Evolutionary conservation across 2,329 filamentous ascomycete species (phyloP).

Genomic region (Neoscytalidium dimidiatum): DNA sequence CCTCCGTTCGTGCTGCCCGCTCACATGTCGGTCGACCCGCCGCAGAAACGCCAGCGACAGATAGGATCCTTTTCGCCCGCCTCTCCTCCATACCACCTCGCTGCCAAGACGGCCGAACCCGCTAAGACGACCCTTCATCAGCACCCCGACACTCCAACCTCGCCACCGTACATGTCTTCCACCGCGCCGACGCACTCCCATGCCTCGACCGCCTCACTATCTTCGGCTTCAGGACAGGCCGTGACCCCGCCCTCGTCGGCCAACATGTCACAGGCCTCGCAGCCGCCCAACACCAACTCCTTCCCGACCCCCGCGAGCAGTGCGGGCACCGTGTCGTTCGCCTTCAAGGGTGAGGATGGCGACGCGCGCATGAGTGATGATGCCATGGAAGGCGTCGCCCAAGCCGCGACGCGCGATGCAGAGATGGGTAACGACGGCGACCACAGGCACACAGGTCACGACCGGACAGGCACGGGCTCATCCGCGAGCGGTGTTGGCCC

Average conservation of each 20-base stretch:
- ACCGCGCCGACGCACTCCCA: constrained; percentile 38
- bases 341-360: constrained; percentile 42
- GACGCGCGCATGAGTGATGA: constrained; percentile 46
- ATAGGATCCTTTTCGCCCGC: constrained; percentile 48
- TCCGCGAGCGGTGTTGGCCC: constrained; percentile 24
- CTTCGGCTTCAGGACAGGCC: constrained; percentile 31
- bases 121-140: constrained; percentile 41
- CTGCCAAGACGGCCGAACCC: constrained; percentile 36
- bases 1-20: constrained; percentile 18
- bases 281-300: constrained; percentile 32
- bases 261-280: constrained; percentile 37
- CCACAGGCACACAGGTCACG: constrained; percentile 49
- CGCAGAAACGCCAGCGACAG: constrained; percentile 41
- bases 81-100: constrained; percentile 43
- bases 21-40: constrained; percentile 24
- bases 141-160: constrained; percentile 51
- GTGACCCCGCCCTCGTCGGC: constrained; percentile 48
- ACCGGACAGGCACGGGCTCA: constrained; percentile 41
- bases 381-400: constrained; percentile 6
- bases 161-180: constrained; percentile 50
- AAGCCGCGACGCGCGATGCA: constrained; percentile 25
- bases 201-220: constrained; percentile 26
- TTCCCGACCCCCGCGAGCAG: constrained; percentile 41
- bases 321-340: constrained; percentile 31
- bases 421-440: constrained; percentile 30